phyloP scores from a whole-genome alignment of 352 stramenopile genomes.

The Aphanomyces cochlioides region DNA sequence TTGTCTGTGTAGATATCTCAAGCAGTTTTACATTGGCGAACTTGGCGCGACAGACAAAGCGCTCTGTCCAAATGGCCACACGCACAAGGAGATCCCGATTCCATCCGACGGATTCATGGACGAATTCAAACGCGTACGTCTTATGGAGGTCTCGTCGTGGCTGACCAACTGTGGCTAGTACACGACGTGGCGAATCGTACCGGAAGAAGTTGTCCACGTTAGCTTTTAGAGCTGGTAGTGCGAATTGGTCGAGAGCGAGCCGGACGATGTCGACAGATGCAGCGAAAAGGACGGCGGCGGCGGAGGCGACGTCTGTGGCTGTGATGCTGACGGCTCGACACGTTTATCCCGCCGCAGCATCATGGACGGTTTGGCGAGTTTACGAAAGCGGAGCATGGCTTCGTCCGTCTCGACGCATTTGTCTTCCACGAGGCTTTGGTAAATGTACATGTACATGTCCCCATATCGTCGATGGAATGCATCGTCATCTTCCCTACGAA shows the following conservation, averaged over 20 bases:
- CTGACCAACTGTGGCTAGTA: slow-evolving; percentile 41
- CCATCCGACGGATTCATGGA: slow-evolving; percentile 70
- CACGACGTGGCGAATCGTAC: slow-evolving; percentile 72
- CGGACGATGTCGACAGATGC: neutral
- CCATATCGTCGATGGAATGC: slow-evolving; percentile 15
- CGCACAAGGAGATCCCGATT: slow-evolving; percentile 32
- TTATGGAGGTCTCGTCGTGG: neutral
- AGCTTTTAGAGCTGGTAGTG: slow-evolving; percentile 56
- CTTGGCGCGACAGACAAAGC: slow-evolving; percentile 57
- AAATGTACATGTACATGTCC: slow-evolving; percentile 10
- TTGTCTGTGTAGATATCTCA: slow-evolving; percentile 74
- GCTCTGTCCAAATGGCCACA: slow-evolving; percentile 47
- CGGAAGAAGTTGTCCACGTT: slow-evolving; percentile 60
- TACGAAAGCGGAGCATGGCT: neutral
- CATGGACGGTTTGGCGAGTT: neutral
- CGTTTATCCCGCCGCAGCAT: slow-evolving; percentile 5
- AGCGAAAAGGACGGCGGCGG: neutral
- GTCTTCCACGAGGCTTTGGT: slow-evolving; percentile 10
- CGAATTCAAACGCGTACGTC: slow-evolving; percentile 56
- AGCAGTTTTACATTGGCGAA: slow-evolving; percentile 90
- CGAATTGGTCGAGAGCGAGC: neutral
- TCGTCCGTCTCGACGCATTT: neutral
- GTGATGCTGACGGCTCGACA: neutral
- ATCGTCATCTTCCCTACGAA: slow-evolving; percentile 1
- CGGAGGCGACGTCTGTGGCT: neutral